Conservation (phyloP, 345 rosid species). For the Populus euphratica region DNA sequence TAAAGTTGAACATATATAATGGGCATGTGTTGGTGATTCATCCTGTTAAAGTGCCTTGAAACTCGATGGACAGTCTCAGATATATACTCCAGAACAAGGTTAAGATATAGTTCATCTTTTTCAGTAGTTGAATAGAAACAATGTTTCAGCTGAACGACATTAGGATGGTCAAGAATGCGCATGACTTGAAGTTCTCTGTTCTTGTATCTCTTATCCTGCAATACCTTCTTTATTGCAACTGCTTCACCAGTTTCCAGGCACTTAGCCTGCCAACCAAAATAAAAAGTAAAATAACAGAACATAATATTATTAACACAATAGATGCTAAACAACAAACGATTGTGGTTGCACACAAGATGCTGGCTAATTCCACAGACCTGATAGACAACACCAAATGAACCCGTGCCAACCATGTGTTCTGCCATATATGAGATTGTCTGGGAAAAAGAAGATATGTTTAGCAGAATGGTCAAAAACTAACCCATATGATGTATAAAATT, state of each 20-base stretch:
- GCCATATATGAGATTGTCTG: slow-evolving; percentile 78
- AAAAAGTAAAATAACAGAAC: neutral
- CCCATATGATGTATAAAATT: neutral
- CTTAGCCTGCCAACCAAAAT: slow-evolving; percentile 53
- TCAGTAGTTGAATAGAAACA: slow-evolving; percentile 91
- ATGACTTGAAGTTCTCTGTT: slow-evolving; percentile 97
- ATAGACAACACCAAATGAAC: slow-evolving; percentile 91
- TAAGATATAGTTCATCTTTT: slow-evolving; percentile 85
- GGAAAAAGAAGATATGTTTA: slow-evolving; percentile 15
- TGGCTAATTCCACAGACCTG: slow-evolving; percentile 44
- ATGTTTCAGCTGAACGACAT: slow-evolving; percentile 75
- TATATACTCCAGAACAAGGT: slow-evolving; percentile 88
- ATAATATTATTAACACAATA: neutral
- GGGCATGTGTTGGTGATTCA: slow-evolving; percentile 53
- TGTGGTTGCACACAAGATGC: neutral
- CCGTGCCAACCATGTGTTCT: slow-evolving; percentile 82
- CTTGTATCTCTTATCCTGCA: slow-evolving; percentile 95
- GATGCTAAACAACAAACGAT: neutral
- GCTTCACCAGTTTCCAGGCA: slow-evolving; percentile 77
- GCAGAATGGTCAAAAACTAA: neutral
- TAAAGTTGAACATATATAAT: slow-evolving; percentile 72
- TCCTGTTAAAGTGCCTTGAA: slow-evolving; percentile 67
- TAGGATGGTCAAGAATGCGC: slow-evolving; percentile 82
- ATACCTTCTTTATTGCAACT: slow-evolving; percentile 91
- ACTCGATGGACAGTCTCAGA: slow-evolving; percentile 89